Base-by-base conservation (phyloP, 768 basidiomycete genomes). In the Collybiopsis confluens region DNA sequence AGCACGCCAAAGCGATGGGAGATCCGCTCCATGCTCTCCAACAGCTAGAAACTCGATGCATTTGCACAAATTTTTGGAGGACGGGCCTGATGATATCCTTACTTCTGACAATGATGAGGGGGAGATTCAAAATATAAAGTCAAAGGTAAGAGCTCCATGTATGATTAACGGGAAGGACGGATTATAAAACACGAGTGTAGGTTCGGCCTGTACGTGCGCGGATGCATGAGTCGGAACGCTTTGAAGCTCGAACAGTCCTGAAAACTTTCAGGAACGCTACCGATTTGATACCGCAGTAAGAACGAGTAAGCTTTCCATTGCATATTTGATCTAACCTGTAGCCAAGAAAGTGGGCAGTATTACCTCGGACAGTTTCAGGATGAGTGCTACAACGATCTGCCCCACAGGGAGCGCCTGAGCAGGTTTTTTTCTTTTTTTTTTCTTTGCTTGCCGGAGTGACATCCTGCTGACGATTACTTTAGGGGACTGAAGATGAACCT, bases 281-380 rank as follows among this genome's bases (percentile, higher is more conserved):
- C 1, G 71, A 73, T 36, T 64, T 80, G 51, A 74, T 76, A 47
- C 68, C 78, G 24, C 75, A 75, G 86, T 85, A 64, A 18, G 68
- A n/a, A 6, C 40, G 11, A 18, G 27, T 47, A 27, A 43, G 4
- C 48, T 23, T 24, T 13, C 26, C 21, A 33, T 40, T 43, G 41
- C 16, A 7, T 58, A 15, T 23, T 21, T 30, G 36, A 15, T 13
- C 21, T 44, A 1, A 54, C 54, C 54, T 9, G 9, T 52, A 90
- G 86, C 20, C 88, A 85, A 83, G 96, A 98, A 66, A 92, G 88
- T 46, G 85, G 86, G 0, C 79, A 86, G 49, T 99, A 90, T 61
- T 83, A 95, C 65, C 75, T 90, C 8, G 96, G 96, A 0, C 84
- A 85, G 57, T 98, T 88, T 63, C 90, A 94, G 53, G 96, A 99